Evolutionary conservation across 1,284 basidiomycete genomes (phyloP).

Genomic region (Irpex rosettiformis): DNA sequence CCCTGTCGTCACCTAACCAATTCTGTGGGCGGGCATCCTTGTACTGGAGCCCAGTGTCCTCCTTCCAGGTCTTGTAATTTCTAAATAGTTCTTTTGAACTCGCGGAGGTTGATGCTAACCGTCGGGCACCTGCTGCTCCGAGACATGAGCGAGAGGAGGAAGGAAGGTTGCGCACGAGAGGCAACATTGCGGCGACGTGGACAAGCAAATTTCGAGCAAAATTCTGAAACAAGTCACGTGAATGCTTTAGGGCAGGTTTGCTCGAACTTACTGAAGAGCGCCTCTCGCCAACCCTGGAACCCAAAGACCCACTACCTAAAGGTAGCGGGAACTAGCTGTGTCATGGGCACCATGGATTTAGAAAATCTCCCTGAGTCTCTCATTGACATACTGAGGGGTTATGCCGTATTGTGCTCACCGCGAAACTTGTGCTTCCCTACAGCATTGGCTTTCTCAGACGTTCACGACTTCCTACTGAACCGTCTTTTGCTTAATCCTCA

Average conservation of each 20-base stretch:
- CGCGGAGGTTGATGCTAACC: conserved; percentile 16
- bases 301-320: too few species aligned
- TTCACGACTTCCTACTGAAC: conserved; percentile 54
- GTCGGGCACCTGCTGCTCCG: conserved; percentile 14
- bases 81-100: not conserved
- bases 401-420: conserved; percentile 50
- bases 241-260: conserved; percentile 25
- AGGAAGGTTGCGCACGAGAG: conserved; percentile 26
- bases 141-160: conserved; percentile 20
- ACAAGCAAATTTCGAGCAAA: conserved; percentile 25
- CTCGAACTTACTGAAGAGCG: too few species aligned
- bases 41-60: conserved; percentile 33
- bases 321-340: too few species aligned
- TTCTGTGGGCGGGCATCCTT: conserved; percentile 43
- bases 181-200: conserved; percentile 26
- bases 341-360: conserved; percentile 7
- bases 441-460: conserved; percentile 27
- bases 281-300: too few species aligned
- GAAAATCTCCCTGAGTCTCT: conserved; percentile 12
- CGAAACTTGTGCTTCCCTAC: conserved; percentile 38
- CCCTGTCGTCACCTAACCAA: conserved; percentile 52
- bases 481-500: conserved; percentile 48
- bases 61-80: conserved; percentile 33
- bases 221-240: conserved; percentile 21
- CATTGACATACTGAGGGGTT: conserved; percentile 48